These are phyloP conservation scores for Leccinum subgranulosum DNA, from an alignment of 768 basidiomycete species.

Conservation along the genomic window DNA sequence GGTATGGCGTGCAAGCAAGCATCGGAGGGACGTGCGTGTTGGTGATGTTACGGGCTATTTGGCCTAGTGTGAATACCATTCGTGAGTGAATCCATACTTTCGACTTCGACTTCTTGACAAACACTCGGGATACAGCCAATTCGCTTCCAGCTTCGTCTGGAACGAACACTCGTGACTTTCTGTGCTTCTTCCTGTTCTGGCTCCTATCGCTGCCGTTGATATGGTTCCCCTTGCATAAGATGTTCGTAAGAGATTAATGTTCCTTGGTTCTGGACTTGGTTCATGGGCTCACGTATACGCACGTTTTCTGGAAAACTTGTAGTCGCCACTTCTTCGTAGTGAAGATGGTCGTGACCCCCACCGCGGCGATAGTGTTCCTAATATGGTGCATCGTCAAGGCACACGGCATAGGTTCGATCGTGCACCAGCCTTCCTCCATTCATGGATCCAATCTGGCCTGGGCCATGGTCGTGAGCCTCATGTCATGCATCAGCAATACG, in stretches of 20 bases:
- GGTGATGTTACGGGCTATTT: constrained; percentile 73
- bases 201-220: constrained; percentile 74
- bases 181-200: constrained; percentile 89
- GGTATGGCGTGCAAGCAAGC: constrained; percentile 79
- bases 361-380: constrained; percentile 69
- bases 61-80: constrained; percentile 67
- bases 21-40: constrained; percentile 80
- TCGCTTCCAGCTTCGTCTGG: constrained; percentile 70
- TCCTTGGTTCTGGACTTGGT: neutral
- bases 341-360: constrained; percentile 72
- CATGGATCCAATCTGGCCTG: constrained; percentile 70
- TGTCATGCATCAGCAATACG: constrained; percentile 80
- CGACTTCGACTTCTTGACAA: constrained; percentile 3
- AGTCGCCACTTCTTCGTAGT: constrained; percentile 71
- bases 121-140: constrained; percentile 46
- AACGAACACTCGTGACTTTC: constrained; percentile 69
- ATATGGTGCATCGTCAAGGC: constrained; percentile 78
- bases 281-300: neutral
- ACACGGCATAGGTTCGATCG: constrained; percentile 72
- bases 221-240: constrained; percentile 81
- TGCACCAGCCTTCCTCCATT: constrained; percentile 59
- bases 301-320: constrained; percentile 31
- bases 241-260: constrained; percentile 42
- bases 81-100: constrained; percentile 39
- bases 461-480: constrained; percentile 69